A percentile compares a stretch with the other conserved stretches of the same genome.
Conservation (phyloP, 129 eudicot genomes). For the Flaveria sonorensis region DNA sequence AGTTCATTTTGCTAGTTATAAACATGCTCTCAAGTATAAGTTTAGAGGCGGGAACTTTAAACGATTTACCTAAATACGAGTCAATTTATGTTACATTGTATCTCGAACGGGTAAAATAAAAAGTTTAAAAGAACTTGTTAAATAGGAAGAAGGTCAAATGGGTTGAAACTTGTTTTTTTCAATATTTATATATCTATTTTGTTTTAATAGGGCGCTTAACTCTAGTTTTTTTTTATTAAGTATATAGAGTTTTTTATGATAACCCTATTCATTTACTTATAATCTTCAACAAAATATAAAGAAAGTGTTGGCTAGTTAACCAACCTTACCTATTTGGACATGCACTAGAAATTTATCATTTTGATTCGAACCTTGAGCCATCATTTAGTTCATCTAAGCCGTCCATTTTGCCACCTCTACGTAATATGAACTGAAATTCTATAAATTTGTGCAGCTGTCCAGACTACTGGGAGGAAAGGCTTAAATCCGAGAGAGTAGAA, state of each 20-base stretch:
- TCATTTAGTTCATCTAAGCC: not conserved
- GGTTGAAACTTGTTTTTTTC: not conserved
- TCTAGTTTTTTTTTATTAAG: not conserved
- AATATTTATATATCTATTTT: no score
- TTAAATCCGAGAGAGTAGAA: conserved; percentile 64
- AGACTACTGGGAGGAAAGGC: conserved; percentile 86
- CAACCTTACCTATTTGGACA: not conserved
- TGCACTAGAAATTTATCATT: not conserved
- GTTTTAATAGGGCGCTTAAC: not conserved
- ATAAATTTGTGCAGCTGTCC: conserved; percentile 61
- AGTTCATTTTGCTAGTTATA: not conserved
- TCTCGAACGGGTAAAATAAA: not conserved
- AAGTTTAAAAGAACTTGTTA: not conserved
- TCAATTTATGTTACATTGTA: not conserved
- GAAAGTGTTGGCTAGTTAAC: not conserved
- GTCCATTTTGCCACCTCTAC: not conserved
- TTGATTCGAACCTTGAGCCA: not conserved
- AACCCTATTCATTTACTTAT: not conserved
- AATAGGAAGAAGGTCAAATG: not conserved
- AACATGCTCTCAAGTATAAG: not conserved
- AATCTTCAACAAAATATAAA: not conserved
- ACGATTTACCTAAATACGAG: not conserved
- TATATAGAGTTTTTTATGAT: not conserved
- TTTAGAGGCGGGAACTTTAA: not conserved
- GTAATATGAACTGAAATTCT: not conserved